Base-by-base conservation (phyloP, 345 rosid species). In the Litchi chinensis region DNA sequence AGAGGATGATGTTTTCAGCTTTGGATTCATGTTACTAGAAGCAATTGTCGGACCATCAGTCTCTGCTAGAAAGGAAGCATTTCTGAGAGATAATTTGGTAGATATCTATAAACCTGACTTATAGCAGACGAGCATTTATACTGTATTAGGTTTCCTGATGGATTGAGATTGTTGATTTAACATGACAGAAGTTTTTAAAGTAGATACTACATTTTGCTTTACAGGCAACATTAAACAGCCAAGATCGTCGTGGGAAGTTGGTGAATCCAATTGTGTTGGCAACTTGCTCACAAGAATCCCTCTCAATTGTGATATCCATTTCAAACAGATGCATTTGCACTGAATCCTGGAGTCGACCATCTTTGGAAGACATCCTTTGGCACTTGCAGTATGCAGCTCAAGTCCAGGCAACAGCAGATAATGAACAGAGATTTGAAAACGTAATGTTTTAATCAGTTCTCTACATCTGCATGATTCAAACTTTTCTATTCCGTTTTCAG, bases 331-430 rank as follows among this genome's bases (percentile, higher is more conserved):
- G 89, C 85, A 77, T 83, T 57, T 82, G 79, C 65, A 57, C 81
- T 8, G 89, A 86, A 73, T 84, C 89, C 22, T 71, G 83, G 81
- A 83, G 79, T 43, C 87, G 91, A 2, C 91, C 91, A 1, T 84
- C 91, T 5, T 81, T 85, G 13, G 91, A 88, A 75, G 91, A 88
- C 83, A 83, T 88, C 59, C 88, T 88, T 11, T 88, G 89, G 88
- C 78, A 88, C 84, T 74, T 88, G 69, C 89, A 86, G 76, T 82
- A 88, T 76, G 91, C 91, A 81, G 88, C 84, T 79, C 89, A 88
- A 82, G 68, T 88, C 69, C 89, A 85, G 81, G 85, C 70, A 43
- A 76, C 88, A 60, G 82, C 79, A 66, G 86, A 80, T n/a, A 70
- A 77, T 37, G 83, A 79, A 41, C 80, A 77, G 70, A 54, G 68